Conservation (phyloP, 2,329 filamentous ascomycete species). For the Cercospora zeina region DNA sequence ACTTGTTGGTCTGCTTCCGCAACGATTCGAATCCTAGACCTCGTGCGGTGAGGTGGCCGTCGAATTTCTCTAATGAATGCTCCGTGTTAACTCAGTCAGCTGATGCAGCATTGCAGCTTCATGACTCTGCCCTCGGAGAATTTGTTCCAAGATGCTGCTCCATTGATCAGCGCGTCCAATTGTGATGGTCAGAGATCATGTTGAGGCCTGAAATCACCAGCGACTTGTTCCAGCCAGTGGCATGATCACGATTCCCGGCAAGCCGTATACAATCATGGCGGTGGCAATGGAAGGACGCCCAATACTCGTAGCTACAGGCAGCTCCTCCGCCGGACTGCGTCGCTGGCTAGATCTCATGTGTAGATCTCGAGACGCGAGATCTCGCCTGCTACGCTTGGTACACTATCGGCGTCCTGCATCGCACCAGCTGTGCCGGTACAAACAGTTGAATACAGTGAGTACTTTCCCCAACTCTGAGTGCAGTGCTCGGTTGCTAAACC, state of each 20-base stretch:
- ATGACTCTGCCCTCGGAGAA: neutral
- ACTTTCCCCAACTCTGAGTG: neutral
- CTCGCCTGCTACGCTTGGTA: neutral
- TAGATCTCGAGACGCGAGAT: neutral
- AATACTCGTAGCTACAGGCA: neutral
- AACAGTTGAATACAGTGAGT: neutral
- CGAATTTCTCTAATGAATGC: neutral
- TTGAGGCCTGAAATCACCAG: neutral
- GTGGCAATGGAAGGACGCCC: neutral
- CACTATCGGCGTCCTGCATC: neutral
- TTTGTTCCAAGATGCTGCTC: neutral
- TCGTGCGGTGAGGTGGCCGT: neutral
- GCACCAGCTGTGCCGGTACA: neutral
- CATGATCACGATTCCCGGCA: neutral
- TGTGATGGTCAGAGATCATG: neutral
- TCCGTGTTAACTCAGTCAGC: neutral
- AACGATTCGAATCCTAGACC: neutral
- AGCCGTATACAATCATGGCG: neutral
- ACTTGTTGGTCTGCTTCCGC: neutral
- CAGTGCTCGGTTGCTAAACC: neutral
- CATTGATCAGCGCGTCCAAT: neutral
- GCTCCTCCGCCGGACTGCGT: neutral
- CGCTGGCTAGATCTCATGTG: neutral
- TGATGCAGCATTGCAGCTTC: neutral
- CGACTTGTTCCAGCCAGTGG: neutral